These are phyloP conservation scores for Diplotaxis tenuifolia DNA, from an alignment of 345 rosid genomes.

Conservation along the genomic window DNA sequence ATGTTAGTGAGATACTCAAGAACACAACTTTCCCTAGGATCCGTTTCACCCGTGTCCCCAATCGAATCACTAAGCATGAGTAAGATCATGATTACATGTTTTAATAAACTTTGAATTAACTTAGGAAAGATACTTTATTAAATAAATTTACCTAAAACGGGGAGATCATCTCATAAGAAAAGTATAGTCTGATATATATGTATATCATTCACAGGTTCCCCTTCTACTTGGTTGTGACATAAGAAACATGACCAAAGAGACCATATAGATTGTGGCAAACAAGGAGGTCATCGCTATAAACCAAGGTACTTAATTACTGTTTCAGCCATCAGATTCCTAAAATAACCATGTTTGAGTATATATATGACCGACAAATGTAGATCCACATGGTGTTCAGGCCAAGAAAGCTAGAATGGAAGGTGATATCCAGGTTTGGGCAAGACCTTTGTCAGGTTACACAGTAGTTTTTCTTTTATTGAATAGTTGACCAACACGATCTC, in stretches of 20 bases:
- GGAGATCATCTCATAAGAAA: no score
- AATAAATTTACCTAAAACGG: no score
- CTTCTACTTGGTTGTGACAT: conserved; percentile 83
- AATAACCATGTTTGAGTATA: background rate
- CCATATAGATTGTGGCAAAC: conserved; percentile 54
- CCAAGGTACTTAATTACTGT: conserved; percentile 50
- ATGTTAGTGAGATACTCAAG: no score
- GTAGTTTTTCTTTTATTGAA: conserved; percentile 63
- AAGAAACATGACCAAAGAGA: conserved; percentile 61
- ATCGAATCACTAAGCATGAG: no score
- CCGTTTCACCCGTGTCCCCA: no score
- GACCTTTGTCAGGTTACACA: conserved; percentile 55
- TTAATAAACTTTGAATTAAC: no score
- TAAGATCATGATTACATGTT: no score
- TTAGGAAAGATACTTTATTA: no score
- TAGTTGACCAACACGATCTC: conserved; percentile 38
- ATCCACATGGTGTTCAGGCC: conserved; percentile 76
- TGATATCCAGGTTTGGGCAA: conserved; percentile 78
- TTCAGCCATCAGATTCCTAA: background rate
- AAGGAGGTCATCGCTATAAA: conserved; percentile 79
- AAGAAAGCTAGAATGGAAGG: conserved; percentile 67
- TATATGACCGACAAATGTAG: conserved; percentile 33
- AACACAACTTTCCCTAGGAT: no score
- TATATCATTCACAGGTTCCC: no score
- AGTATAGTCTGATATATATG: no score